Evolutionary conservation across 2,329 filamentous ascomycete species (phyloP).

Genomic region (Lasiodiplodia gonubiensis): DNA sequence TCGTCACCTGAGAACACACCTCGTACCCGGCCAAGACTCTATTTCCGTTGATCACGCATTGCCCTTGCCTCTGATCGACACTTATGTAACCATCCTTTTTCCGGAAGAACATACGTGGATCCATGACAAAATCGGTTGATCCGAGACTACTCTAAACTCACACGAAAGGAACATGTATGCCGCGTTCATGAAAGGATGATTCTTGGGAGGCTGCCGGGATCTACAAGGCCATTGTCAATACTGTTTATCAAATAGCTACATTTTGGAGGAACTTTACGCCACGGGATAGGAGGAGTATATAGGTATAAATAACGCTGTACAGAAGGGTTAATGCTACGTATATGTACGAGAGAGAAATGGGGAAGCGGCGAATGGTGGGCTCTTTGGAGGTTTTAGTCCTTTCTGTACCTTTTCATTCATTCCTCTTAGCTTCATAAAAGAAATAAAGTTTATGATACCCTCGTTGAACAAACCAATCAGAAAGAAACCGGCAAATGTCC

Average conservation of each 20-base stretch:
- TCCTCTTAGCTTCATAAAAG: not conserved
- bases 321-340: conserved; percentile 1
- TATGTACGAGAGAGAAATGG: not conserved
- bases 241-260: not conserved
- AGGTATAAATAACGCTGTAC: conserved; percentile 20
- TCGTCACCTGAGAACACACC: not conserved
- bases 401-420: not conserved
- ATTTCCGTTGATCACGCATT: not conserved
- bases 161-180: conserved; percentile 12
- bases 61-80: not conserved
- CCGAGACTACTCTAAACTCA: conserved; percentile 16
- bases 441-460: not conserved
- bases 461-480: not conserved
- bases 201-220: not conserved
- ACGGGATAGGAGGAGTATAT: conserved; percentile 5
- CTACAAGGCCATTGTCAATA: not conserved
- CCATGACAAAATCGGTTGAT: conserved; percentile 10
- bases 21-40: not conserved
- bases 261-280: not conserved
- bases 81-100: not conserved
- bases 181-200: conserved; percentile 9
- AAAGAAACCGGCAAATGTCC: not conserved
- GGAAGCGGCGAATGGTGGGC: not conserved
- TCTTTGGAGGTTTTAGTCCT: not conserved
- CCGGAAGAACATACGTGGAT: not conserved